Conservation (phyloP, 345 rosid genomes). For the Lumnitzera littorea region DNA sequence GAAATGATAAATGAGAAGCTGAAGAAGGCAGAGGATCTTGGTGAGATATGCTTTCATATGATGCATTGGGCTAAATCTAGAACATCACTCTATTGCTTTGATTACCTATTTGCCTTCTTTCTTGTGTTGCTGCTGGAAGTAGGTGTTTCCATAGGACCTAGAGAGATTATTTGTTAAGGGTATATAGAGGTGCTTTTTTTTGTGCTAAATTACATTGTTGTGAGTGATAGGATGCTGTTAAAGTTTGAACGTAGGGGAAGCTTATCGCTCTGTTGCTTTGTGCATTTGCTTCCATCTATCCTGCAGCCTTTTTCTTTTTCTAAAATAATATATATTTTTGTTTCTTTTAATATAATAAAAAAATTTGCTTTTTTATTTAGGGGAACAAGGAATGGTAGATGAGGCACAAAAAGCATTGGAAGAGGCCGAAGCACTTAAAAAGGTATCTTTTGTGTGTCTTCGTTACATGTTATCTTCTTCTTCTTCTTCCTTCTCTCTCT, state of each 20-base stretch:
- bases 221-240: too few relatives aligned
- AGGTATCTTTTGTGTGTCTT: conserved; percentile 37
- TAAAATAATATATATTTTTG: not conserved
- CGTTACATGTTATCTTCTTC: not conserved
- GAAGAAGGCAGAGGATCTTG: conserved; percentile 98
- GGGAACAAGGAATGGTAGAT: conserved; percentile 99
- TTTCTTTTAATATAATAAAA: too few relatives aligned
- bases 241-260: too few relatives aligned
- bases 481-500: not conserved
- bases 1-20: conserved; percentile 98
- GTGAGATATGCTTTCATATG: conserved; percentile 26
- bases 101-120: not conserved
- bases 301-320: not conserved
- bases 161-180: not conserved
- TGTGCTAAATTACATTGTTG: not conserved
- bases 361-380: conserved; percentile 22
- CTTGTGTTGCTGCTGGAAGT: too few relatives aligned
- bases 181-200: not conserved
- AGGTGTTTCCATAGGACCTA: too few relatives aligned
- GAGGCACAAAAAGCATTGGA: conserved; percentile 98
- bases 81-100: not conserved
- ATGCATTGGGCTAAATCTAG: not conserved
- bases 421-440: conserved; percentile 99
- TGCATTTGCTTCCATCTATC: not conserved
- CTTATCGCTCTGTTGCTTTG: not conserved